Percentiles rank a stretch among this genome's conserved stretches.
Conservation (phyloP, 75 land plant genomes). For the Selaginella tamariscina region DNA sequence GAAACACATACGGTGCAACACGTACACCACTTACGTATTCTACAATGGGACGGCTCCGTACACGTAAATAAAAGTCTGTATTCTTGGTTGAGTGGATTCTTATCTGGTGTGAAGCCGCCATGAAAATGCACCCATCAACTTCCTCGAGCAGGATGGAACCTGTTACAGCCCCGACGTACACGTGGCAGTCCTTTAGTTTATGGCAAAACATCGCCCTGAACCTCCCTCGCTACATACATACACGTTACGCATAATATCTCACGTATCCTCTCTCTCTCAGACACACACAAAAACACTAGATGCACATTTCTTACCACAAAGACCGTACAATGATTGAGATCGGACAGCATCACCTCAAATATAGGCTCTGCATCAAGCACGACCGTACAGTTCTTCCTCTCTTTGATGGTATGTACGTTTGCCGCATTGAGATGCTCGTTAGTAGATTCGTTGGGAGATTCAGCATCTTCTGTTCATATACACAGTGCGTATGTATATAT, state of each 20-base stretch:
- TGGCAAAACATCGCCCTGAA: conserved; percentile 49
- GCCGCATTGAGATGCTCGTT: no score
- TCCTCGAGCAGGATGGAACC: conserved; percentile 72
- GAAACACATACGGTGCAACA: conserved; percentile 70
- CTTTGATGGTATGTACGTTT: neutral
- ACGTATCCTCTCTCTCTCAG: no score
- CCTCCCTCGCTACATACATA: conserved; percentile 42
- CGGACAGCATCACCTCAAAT: conserved; percentile 56
- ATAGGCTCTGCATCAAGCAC: conserved; percentile 30
- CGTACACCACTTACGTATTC: conserved; percentile 56
- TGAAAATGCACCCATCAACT: conserved; percentile 49
- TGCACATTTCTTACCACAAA: no score
- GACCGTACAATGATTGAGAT: conserved; percentile 52
- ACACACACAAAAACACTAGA: no score
- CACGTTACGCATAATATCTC: no score
- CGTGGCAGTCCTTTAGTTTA: conserved; percentile 45
- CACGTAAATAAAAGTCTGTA: conserved; percentile 76
- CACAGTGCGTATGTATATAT: no score
- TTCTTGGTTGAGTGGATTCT: conserved; percentile 59
- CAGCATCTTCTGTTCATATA: no score
- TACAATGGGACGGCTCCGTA: conserved; percentile 83
- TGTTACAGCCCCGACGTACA: conserved; percentile 70
- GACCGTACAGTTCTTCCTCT: conserved; percentile 24
- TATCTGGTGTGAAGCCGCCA: conserved; percentile 88
- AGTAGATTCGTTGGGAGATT: no score